Conservation (phyloP, 306 rosid genomes). For the Canavalia gladiata region DNA sequence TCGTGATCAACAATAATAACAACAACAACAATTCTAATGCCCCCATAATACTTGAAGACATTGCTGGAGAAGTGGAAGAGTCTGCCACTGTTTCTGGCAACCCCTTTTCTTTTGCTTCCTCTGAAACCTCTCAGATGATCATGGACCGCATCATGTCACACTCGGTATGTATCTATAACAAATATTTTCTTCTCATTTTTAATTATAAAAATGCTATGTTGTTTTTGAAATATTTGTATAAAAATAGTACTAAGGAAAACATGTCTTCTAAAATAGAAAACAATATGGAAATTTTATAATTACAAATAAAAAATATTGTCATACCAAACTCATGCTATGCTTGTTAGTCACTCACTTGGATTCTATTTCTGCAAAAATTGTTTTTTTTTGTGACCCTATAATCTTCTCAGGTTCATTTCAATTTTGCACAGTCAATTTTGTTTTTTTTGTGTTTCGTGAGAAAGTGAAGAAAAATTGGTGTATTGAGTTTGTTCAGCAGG, state of each 20-base stretch:
- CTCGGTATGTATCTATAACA: conserved; percentile 60
- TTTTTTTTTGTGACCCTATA: too few relatives aligned
- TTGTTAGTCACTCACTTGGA: neutral
- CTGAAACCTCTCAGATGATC: conserved; percentile 92
- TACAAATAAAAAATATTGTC: too few relatives aligned
- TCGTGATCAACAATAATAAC: neutral
- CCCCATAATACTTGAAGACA: conserved; percentile 61
- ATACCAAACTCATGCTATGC: neutral
- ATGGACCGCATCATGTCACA: conserved; percentile 97
- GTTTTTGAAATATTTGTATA: too few relatives aligned
- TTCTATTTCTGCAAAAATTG: too few relatives aligned
- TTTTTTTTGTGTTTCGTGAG: neutral
- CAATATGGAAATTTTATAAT: too few relatives aligned
- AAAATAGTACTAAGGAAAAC: too few relatives aligned
- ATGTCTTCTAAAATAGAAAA: too few relatives aligned
- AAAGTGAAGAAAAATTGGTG: conserved; percentile 12
- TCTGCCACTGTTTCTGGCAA: conserved; percentile 72
- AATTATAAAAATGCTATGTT: too few relatives aligned
- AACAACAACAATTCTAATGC: conserved; percentile 22
- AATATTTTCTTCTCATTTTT: too few relatives aligned
- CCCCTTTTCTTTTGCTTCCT: conserved; percentile 91
- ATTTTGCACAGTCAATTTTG: neutral
- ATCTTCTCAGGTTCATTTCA: too few relatives aligned
- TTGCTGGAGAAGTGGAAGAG: conserved; percentile 74
- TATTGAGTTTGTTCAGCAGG: conserved; percentile 66